These are phyloP conservation scores for Pythium utonaiense DNA, from an alignment of 352 stramenopile genomes.

Conservation along the genomic window DNA sequence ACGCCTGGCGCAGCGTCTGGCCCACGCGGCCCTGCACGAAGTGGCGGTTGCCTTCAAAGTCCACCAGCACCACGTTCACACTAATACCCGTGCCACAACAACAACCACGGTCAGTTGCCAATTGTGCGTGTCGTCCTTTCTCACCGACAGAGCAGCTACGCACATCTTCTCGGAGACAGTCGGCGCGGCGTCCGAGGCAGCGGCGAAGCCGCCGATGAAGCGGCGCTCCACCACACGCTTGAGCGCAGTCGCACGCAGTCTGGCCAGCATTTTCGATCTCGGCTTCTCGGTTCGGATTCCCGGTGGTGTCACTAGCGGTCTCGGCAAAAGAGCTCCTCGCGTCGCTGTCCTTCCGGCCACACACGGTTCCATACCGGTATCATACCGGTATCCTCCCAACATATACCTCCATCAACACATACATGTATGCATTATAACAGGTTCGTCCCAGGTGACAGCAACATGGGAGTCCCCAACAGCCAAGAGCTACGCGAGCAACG, in stretches of 20 bases:
- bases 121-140: not conserved
- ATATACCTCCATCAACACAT: not conserved
- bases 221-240: constrained; percentile 22
- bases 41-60: constrained; percentile 87
- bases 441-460: not conserved
- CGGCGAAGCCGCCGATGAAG: constrained; percentile 32
- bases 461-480: not conserved
- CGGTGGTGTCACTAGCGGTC: constrained; percentile 21
- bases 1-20: constrained; percentile 81
- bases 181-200: constrained; percentile 19
- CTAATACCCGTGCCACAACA: constrained; percentile 25
- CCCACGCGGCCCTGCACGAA: constrained; percentile 74
- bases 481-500: not conserved
- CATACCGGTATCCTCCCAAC: constrained; percentile 12
- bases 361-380: constrained; percentile 15
- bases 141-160: not conserved
- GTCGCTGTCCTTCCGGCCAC: constrained; percentile 11
- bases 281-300: not conserved
- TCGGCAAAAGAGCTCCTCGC: not conserved
- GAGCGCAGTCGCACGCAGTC: constrained; percentile 25
- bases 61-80: constrained; percentile 81
- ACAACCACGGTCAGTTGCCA: not conserved
- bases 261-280: constrained; percentile 22
- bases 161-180: constrained; percentile 35
- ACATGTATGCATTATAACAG: constrained; percentile 14